phyloP scores from a whole-genome alignment of 441 rosid genomes.

The Isatis lusitanica region DNA sequence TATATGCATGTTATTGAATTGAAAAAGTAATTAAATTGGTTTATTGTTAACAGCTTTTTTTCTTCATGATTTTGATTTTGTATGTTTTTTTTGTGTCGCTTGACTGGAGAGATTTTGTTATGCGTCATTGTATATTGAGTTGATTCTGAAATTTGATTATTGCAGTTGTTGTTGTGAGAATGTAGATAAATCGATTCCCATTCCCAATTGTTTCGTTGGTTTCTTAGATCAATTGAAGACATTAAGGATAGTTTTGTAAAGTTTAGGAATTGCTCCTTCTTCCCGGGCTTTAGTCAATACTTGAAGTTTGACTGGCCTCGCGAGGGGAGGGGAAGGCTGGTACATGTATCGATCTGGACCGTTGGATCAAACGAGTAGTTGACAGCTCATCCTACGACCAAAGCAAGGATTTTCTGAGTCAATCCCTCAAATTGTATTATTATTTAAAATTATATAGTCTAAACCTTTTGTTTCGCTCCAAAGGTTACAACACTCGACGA shows the following conservation, averaged over 20 bases:
- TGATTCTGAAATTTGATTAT: not conserved
- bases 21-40: no score
- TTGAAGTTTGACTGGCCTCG: conserved; percentile 24
- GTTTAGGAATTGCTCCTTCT: not conserved
- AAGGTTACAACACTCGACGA: not conserved
- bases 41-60: no score
- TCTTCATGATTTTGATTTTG: no score
- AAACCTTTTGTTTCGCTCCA: not conserved
- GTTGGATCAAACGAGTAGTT: not conserved
- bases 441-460: not conserved
- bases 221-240: not conserved
- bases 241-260: not conserved
- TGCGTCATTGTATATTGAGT: no score
- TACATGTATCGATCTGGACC: conserved; percentile 6
- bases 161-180: not conserved
- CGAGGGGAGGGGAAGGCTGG: not conserved
- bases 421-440: not conserved
- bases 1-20: no score
- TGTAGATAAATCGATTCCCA: not conserved
- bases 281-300: conserved; percentile 16
- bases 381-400: conserved; percentile 17
- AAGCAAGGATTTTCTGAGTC: not conserved
- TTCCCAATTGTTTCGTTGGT: not conserved
- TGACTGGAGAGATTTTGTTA: no score
- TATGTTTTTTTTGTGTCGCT: no score